Evolutionary conservation across 2,329 filamentous ascomycete genomes (phyloP).

Genomic region (Colletotrichum sp.): DNA sequence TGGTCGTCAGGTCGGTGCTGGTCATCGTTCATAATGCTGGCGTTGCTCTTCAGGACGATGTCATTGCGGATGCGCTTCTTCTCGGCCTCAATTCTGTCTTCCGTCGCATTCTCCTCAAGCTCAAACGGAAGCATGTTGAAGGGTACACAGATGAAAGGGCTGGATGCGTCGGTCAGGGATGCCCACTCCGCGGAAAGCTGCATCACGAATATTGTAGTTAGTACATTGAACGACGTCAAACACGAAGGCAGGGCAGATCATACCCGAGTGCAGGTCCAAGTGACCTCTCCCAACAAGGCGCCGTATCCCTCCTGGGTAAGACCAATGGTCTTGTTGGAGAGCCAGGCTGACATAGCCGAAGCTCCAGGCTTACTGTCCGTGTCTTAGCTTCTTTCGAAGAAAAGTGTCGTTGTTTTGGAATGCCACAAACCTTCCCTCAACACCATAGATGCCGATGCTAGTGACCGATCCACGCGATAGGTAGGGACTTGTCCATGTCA

Average conservation of each 20-base stretch:
- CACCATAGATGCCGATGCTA: constrained; percentile 47
- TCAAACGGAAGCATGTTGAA: constrained; percentile 48
- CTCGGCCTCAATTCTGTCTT: constrained; percentile 36
- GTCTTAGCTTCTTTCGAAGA: not conserved
- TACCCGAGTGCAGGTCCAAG: constrained; percentile 48
- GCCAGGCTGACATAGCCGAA: constrained; percentile 47
- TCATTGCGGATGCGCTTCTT: constrained; percentile 41
- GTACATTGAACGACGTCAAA: too few relatives aligned
- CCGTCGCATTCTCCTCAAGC: constrained; percentile 22
- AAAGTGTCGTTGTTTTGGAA: not conserved
- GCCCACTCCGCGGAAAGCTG: constrained; percentile 47
- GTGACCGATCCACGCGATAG: constrained; percentile 41
- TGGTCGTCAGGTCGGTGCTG: constrained; percentile 26
- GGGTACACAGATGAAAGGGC: constrained; percentile 43
- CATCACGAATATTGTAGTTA: not conserved
- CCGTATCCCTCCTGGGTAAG: constrained; percentile 46
- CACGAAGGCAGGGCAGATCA: not conserved
- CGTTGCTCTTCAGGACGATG: constrained; percentile 42
- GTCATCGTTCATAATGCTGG: constrained; percentile 36
- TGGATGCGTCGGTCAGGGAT: constrained; percentile 36
- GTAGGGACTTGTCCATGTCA: constrained; percentile 47
- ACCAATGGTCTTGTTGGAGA: constrained; percentile 49
- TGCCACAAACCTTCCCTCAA: constrained; percentile 44
- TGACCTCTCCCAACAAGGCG: constrained; percentile 44
- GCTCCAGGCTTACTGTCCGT: constrained; percentile 47